Base-by-base conservation (phyloP, 1,139 yeast genomes). In the Geotrichum restrictum region DNA sequence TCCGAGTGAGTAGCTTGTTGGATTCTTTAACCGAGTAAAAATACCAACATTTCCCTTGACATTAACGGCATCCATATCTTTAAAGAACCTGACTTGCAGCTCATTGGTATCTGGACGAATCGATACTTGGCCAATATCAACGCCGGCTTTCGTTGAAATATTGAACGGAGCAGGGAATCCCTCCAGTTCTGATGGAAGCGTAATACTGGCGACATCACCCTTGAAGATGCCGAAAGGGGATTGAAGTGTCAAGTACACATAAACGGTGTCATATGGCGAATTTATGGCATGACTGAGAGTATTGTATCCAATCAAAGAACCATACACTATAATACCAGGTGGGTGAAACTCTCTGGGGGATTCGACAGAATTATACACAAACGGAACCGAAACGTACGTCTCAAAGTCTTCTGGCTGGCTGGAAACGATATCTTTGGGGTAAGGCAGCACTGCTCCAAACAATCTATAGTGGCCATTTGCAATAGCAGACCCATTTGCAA, bases 241-340 rank as follows among this genome's bases (percentile, higher is more conserved):
- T 5, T 37, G 37, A 19, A 40, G n/a, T 8, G 43, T 32, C 22
- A 50, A 18, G 31, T 16, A 22, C 4, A 50, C 33, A 22, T 50
- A 50, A 34, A 45, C 24, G 2, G 53, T 50, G 31, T 45, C 53
- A 27, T 50, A 45, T 7, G 53, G 53, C 7, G 47, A 39, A 14
- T 34, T 39, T 3, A 40, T 6, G 2, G 34, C 33, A 14, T 22
- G 21, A 34, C 49, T 50, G 32, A 22, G 40, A 18, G 36, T 39
- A 27, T 50, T 48, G 21, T 50, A 50, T 8, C 49, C 43, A 13
- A 45, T 37, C 13, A 45, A 14, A 13, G 45, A 31, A 3, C 46
- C 53, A 33, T 29, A 27, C 3, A 50, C 16, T 6, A 29, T 3
- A 14, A 22, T 43, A 6, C 42, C 52, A 14, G 34, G 42, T 18